Percentiles rank a stretch among this genome's conserved stretches.
These are phyloP conservation scores for Trichocladium antarcticum DNA, from an alignment of 495 filamentous ascomycete species.

Conservation along the genomic window DNA sequence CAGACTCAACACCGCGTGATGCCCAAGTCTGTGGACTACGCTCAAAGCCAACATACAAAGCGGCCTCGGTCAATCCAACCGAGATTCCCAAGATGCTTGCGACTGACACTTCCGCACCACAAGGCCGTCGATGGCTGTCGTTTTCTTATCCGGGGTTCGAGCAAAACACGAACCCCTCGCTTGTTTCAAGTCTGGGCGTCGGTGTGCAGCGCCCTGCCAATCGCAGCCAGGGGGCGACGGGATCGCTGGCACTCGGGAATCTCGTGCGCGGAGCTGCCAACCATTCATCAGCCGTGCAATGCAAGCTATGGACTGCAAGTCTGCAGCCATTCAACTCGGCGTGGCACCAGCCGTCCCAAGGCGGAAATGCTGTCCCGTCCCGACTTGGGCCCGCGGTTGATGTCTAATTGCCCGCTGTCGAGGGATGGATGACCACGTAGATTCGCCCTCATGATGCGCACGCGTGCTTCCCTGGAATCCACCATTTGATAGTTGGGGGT, in stretches of 20 bases:
- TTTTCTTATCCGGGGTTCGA: not conserved
- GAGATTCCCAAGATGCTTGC: too few species aligned
- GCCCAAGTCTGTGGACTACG: too few species aligned
- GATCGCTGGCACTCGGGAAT: constrained; percentile 18
- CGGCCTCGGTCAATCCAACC: too few species aligned
- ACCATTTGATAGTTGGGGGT: not conserved
- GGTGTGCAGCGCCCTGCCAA: constrained; percentile 23
- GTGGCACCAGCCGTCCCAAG: constrained; percentile 14
- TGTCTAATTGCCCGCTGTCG: constrained; percentile 12
- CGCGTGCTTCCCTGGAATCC: constrained; percentile 11
- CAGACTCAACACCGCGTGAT: too few species aligned
- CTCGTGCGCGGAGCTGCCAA: constrained; percentile 6
- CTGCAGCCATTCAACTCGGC: constrained; percentile 17
- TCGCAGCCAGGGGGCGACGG: constrained; percentile 12
- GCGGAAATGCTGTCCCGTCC: constrained; percentile 6
- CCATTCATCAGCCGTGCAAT: constrained; percentile 27
- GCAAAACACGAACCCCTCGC: constrained; percentile 23
- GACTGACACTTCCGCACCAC: too few species aligned
- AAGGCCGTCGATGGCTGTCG: not conserved
- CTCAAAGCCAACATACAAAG: too few species aligned
- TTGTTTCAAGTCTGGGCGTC: constrained; percentile 32
- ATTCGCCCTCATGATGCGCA: constrained; percentile 7
- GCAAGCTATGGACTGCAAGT: constrained; percentile 15
- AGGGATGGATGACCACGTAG: constrained; percentile 4
- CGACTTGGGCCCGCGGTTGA: constrained; percentile 14